Evolutionary conservation across 768 basidiomycete species (phyloP).

Genomic region (Phaeolepiota aurea): DNA sequence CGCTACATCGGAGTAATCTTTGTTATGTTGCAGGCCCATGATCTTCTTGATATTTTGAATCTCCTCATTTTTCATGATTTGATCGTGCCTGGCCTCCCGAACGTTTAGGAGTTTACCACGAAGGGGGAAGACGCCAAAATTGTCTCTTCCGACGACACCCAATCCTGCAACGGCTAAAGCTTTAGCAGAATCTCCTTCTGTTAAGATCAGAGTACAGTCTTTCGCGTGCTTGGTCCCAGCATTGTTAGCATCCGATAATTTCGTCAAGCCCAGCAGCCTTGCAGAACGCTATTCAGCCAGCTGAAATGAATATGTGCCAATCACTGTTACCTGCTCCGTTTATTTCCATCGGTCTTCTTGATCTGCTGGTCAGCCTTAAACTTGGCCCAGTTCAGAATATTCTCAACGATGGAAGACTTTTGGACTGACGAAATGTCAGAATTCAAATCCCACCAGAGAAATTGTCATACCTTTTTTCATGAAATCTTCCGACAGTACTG

Average conservation of each 20-base stretch:
- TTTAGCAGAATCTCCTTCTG: slow-evolving; percentile 99
- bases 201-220: slow-evolving; percentile 90
- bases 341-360: slow-evolving; percentile 92
- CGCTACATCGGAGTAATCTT: slow-evolving; percentile 63
- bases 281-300: neutral
- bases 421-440: slow-evolving; percentile 40
- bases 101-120: slow-evolving; percentile 97
- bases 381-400: slow-evolving; percentile 92
- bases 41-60: slow-evolving; percentile 98
- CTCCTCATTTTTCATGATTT: slow-evolving; percentile 98
- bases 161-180: slow-evolving; percentile 92
- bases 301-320: neutral
- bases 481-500: slow-evolving; percentile 81
- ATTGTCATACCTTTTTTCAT: slow-evolving; percentile 79
- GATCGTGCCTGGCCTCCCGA: slow-evolving; percentile 91
- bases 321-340: slow-evolving; percentile 62
- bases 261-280: slow-evolving; percentile 85
- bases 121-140: slow-evolving; percentile 96
- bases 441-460: slow-evolving; percentile 3
- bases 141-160: slow-evolving; percentile 89
- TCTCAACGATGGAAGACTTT: slow-evolving; percentile 86
- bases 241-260: slow-evolving; percentile 95
- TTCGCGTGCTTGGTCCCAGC: slow-evolving; percentile 79
- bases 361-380: slow-evolving; percentile 94
- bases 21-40: slow-evolving; percentile 91